Conservation (phyloP, 345 rosid species). For the Iberis pinnata region DNA sequence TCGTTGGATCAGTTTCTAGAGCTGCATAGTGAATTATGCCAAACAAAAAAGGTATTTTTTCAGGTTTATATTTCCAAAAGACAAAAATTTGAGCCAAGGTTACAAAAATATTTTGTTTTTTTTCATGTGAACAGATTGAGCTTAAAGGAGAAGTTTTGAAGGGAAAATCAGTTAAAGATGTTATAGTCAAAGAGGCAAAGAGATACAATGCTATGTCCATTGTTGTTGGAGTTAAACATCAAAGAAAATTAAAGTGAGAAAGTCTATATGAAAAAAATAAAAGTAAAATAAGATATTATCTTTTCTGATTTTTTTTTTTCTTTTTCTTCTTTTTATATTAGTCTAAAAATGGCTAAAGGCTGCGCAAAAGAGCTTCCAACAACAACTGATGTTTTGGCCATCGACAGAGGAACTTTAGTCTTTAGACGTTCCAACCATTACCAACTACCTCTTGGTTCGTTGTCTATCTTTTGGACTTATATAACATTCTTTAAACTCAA, state of each 20-base stretch:
- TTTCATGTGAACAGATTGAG: conserved; percentile 40
- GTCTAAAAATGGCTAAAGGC: conserved; percentile 50
- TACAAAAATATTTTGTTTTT: background rate
- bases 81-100: background rate
- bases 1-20: conserved; percentile 51
- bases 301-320: too few relatives aligned
- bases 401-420: conserved; percentile 58
- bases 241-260: conserved; percentile 45
- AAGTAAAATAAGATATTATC: too few relatives aligned
- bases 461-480: conserved; percentile 8
- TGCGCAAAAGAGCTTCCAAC: conserved; percentile 61
- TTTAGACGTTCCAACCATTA: conserved; percentile 50
- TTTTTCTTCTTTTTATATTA: background rate
- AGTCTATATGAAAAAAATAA: background rate
- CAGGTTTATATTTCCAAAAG: background rate
- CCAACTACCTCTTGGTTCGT: conserved; percentile 53
- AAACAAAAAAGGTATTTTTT: conserved; percentile 49
- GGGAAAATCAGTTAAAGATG: conserved; percentile 49
- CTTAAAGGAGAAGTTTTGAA: conserved; percentile 46
- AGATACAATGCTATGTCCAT: conserved; percentile 46
- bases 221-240: conserved; percentile 56
- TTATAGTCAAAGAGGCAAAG: conserved; percentile 62
- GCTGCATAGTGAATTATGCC: conserved; percentile 53
- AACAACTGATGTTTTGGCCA: conserved; percentile 63
- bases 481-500: conserved; percentile 1